Conservation (phyloP, 345 rosid genomes). For the Bruguiera gymnorhiza region DNA sequence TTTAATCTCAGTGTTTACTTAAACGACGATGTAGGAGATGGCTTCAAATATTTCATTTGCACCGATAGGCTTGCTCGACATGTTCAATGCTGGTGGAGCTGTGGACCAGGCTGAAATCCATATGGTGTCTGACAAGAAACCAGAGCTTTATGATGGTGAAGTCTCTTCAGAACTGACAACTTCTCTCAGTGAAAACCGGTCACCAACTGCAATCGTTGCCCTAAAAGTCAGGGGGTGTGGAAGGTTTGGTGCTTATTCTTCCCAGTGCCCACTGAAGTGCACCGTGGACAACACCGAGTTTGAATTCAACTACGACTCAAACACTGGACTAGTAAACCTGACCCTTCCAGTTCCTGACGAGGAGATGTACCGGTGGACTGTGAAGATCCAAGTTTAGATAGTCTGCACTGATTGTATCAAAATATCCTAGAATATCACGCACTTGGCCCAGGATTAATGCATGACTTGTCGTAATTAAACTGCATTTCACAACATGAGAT, state of each 20-base stretch:
- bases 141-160: conserved; percentile 52
- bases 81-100: conserved; percentile 87
- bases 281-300: conserved; percentile 45
- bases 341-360: conserved; percentile 53
- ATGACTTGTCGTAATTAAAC: background rate
- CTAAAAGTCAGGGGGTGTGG: conserved; percentile 75
- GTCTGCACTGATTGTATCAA: background rate
- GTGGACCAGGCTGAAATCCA: conserved; percentile 53
- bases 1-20: conserved; percentile 3
- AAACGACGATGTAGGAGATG: conserved; percentile 51
- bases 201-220: conserved; percentile 46
- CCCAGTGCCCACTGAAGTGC: conserved; percentile 70
- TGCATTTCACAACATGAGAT: background rate
- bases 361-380: conserved; percentile 84
- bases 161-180: conserved; percentile 39
- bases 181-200: conserved; percentile 41
- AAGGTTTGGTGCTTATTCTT: conserved; percentile 65
- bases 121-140: conserved; percentile 29
- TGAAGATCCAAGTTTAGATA: conserved; percentile 58
- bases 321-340: conserved; percentile 56
- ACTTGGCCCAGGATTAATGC: background rate
- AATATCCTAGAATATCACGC: background rate
- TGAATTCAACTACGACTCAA: conserved; percentile 49
- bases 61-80: conserved; percentile 79
- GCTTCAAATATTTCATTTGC: conserved; percentile 64